Conservation (phyloP, 78 protist species). For the Anaeramoeba ignava region DNA sequence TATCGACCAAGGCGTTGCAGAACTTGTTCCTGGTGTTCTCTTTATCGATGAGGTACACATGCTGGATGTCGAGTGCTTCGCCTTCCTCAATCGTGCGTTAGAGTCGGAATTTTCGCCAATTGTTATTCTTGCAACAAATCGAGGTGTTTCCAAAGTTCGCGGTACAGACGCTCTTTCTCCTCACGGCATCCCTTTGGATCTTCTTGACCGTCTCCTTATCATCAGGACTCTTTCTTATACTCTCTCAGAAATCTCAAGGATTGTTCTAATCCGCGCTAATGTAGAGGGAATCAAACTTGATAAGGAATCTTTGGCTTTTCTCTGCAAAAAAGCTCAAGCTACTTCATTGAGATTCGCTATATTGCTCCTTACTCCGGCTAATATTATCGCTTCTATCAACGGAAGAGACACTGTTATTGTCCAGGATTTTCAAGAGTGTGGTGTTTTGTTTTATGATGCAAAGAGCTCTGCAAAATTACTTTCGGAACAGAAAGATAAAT, state of each 20-base stretch:
- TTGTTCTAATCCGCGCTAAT: conserved; percentile 71
- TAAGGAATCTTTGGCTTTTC: conserved; percentile 34
- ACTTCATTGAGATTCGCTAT: background rate
- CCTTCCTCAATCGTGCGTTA: conserved; percentile 94
- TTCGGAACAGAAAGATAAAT: background rate
- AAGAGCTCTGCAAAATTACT: background rate
- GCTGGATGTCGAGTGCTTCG: conserved; percentile 99
- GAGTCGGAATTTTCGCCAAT: conserved; percentile 96
- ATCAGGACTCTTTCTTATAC: conserved; percentile 87
- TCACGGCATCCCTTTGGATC: conserved; percentile 97
- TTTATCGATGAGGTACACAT: conserved; percentile 99
- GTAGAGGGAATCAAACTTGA: conserved; percentile 63
- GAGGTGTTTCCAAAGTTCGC: conserved; percentile 66
- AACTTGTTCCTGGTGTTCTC: conserved; percentile 99
- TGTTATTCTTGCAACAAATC: conserved; percentile 98
- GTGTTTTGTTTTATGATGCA: background rate
- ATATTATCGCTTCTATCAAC: background rate
- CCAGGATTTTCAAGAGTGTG: background rate
- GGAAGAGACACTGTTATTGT: background rate
- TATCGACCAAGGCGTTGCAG: conserved; percentile 99
- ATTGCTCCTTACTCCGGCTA: background rate
- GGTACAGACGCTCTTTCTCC: conserved; percentile 90
- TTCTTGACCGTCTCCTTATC: conserved; percentile 80
- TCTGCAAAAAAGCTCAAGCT: background rate
- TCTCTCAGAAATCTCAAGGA: conserved; percentile 48